Base-by-base conservation (phyloP, 495 filamentous ascomycete genomes). In the Daldinia bambusicola region DNA sequence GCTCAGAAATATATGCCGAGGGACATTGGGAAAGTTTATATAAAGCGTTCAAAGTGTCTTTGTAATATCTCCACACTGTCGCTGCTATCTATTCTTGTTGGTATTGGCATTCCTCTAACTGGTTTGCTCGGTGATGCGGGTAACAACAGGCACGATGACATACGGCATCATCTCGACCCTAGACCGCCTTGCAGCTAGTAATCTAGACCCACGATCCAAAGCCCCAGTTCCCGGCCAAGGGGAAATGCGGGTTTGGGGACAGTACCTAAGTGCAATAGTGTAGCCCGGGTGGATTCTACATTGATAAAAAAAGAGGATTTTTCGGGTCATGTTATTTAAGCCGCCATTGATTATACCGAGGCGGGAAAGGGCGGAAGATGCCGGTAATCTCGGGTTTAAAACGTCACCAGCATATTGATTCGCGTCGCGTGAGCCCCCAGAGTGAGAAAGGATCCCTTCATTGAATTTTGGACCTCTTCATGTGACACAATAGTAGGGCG, bases 241-340 rank as follows among this genome's bases (percentile, higher is more conserved):
- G 71, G 71, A 74, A 74, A 74, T 56, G 66, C 63, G 71, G 71
- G 45, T 37, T 63, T 32, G 61, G 57, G 57, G 26, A 26, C 26
- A 26, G 26, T 26, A 26, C 26, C 26, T 1, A 26, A 3, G 1
- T 26, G 26, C 48, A 37, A 55, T 38, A 37, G 31, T 26, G 50
- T 52, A 52, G 50, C n/a, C 50, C 32, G 40, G 55, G 18, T 61
- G 48, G 65, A 45, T 32, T 38, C 10, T 13, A 34, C 7, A 34
- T n/a, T n/a, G n/a, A n/a, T n/a, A 34, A 34, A 31, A 64, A 77
- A 75, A 77, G 73, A 71, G 70, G 70, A 77, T 75, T 77, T 77
- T 36, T 70, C 75, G 74, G 75, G 73, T 61, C 53, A 55, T 59
- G 69, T 16, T 61, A 67, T 66, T 70, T 70, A 65, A 74, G 64